Evolutionary conservation across 2,329 filamentous ascomycete genomes (phyloP), one percentile per base, ranked within the genome.

Genomic region (Elsinoe fawcettii): DNA sequence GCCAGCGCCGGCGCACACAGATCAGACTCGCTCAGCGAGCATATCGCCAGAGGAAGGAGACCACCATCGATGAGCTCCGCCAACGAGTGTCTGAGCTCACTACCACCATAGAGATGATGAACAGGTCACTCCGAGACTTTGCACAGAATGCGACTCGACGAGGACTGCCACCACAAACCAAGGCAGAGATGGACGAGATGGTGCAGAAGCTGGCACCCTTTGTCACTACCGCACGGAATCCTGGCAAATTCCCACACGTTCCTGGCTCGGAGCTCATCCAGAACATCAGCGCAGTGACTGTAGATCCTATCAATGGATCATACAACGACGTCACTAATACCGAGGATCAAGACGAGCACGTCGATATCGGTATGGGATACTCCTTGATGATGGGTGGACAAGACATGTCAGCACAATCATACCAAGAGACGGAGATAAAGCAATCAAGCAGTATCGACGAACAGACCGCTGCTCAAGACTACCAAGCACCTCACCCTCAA

Each of bases 21-120:
- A 93, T 96, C 61, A 84, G 90, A 22, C 80, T 92, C 56, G 90
- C 90, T 1, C 90, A 95, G 69, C 78, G 90, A 62, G 89, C 89
- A 0, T 95, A 95, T 67, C 83, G 90, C 14, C 83, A 87, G 65
- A 84, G 90, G 54, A 95, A 95, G 71, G 90, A 95, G 67, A 85
- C 80, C 20, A 87, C 87, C 4, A 92, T 95, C 57, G 80, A 82
- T 25, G 82, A 81, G 1, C 77, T 95, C 9, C 85, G 90, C 66
- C 79, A 81, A 56, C 80, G 85, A 60, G 87, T 92, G 23, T 75
- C 83, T 56, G 78, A 81, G 22, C 79, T 95, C n/a, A 81, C 85
- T 59, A 77, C 78, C 12, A 82, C 80, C 20, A 86, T 91, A 60
- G 80, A 87, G 57, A 81, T 86, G 63, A 89, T 95, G 84, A 85